A percentile compares a stretch with the other conserved stretches of the same genome.
These are phyloP conservation scores for Isatis lusitanica DNA, from an alignment of 441 rosid species.

Conservation along the genomic window DNA sequence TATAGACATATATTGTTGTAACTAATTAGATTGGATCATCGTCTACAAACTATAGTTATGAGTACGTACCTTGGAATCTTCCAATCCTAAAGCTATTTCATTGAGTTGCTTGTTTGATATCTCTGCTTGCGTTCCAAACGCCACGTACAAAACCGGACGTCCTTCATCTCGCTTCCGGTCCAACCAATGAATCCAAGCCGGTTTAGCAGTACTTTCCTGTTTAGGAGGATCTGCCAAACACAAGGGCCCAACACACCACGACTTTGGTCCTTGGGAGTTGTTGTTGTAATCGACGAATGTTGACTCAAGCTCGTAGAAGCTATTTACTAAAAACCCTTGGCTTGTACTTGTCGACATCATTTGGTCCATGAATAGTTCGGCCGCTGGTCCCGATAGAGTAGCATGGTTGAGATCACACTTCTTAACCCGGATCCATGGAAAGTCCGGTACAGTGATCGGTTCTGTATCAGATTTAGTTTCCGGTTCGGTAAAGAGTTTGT, in stretches of 20 bases:
- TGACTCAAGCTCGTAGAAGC: conserved; percentile 68
- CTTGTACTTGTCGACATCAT: conserved; percentile 21
- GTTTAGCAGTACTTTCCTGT: not conserved
- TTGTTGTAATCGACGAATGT: conserved; percentile 47
- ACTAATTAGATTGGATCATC: not conserved
- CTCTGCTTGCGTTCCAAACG: conserved; percentile 78
- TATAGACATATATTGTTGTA: not conserved
- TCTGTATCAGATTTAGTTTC: conserved; percentile 41
- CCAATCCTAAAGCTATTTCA: conserved; percentile 57
- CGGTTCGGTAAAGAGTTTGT: conserved; percentile 23
- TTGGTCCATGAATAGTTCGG: conserved; percentile 20
- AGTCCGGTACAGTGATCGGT: conserved; percentile 43
- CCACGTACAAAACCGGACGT: conserved; percentile 57
- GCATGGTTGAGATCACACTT: conserved; percentile 37
- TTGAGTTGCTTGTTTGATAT: conserved; percentile 41
- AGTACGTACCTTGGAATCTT: conserved; percentile 44
- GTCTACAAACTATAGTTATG: not conserved
- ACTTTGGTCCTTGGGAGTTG: conserved; percentile 6
- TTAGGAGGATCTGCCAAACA: conserved; percentile 39
- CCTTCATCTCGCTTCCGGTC: conserved; percentile 50
- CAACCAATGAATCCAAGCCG: conserved; percentile 58
- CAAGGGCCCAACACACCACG: conserved; percentile 63
- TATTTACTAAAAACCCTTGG: conserved; percentile 49
- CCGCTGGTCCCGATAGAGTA: not conserved
- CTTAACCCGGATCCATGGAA: conserved; percentile 66